These are phyloP conservation scores for Lupinus albus DNA, from an alignment of 306 rosid species.

Conservation along the genomic window DNA sequence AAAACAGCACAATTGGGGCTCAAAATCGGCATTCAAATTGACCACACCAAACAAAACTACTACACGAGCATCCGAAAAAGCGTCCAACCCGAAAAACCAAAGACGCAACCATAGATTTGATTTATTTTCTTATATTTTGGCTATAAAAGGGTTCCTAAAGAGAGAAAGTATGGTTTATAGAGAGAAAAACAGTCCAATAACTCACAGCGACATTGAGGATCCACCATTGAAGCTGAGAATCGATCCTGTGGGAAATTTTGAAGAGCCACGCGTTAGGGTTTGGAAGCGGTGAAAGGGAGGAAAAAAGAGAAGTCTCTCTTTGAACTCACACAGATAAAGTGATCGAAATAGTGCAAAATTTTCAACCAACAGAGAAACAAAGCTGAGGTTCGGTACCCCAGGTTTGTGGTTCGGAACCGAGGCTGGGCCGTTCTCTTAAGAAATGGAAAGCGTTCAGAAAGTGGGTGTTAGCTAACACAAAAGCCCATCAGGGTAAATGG, in stretches of 20 bases:
- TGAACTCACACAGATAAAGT: slow-evolving; percentile 74
- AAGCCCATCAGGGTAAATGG: slow-evolving; percentile 35
- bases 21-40: slow-evolving; percentile 44
- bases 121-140: neutral
- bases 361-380: slow-evolving; percentile 90
- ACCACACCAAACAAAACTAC: slow-evolving; percentile 32
- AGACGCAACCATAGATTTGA: slow-evolving; percentile 55
- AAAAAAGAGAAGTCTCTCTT: slow-evolving; percentile 36
- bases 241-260: slow-evolving; percentile 59
- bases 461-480: slow-evolving; percentile 16
- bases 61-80: slow-evolving; percentile 43
- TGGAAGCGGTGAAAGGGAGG: slow-evolving; percentile 57
- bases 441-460: neutral
- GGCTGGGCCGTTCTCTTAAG: slow-evolving; percentile 45
- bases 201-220: slow-evolving; percentile 73
- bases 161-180: slow-evolving; percentile 65
- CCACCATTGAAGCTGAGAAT: slow-evolving; percentile 54
- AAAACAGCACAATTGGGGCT: slow-evolving; percentile 52
- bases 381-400: slow-evolving; percentile 71
- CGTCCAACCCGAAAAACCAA: slow-evolving; percentile 51
- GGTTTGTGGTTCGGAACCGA: slow-evolving; percentile 51
- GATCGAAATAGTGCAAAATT: slow-evolving; percentile 91
- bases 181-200: slow-evolving; percentile 43
- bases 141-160: slow-evolving; percentile 35
- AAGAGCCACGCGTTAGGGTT: slow-evolving; percentile 65